A percentile compares a stretch with the other conserved stretches of the same genome.
These are phyloP conservation scores for Monilinia fructicola DNA, from an alignment of 2,329 filamentous ascomycete genomes.

Conservation along the genomic window DNA sequence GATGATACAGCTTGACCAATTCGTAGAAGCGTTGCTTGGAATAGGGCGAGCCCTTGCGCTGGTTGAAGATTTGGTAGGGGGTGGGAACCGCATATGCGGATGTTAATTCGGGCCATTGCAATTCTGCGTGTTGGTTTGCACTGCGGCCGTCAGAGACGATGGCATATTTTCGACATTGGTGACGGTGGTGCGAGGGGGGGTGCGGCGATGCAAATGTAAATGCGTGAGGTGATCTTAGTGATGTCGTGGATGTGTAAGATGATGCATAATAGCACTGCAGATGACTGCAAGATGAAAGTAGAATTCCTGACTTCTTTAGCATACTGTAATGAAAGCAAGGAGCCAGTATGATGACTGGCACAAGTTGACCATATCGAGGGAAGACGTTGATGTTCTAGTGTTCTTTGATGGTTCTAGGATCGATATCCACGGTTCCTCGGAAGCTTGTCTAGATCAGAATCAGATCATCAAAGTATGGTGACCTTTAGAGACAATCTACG, in stretches of 20 bases:
- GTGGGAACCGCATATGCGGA: constrained; percentile 48
- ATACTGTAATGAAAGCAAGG: constrained; percentile 37
- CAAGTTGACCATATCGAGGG: constrained; percentile 8
- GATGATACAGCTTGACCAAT: constrained; percentile 94
- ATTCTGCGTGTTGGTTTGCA: constrained; percentile 40
- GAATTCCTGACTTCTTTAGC: constrained; percentile 47
- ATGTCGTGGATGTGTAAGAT: constrained; percentile 40
- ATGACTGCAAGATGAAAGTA: constrained; percentile 43
- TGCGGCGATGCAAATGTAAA: neutral
- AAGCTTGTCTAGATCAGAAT: constrained; percentile 12
- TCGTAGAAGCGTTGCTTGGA: constrained; percentile 83
- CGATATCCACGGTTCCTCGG: constrained; percentile 3
- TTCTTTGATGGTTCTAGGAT: neutral
- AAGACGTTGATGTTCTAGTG: neutral
- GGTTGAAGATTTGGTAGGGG: constrained; percentile 83
- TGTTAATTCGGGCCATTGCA: constrained; percentile 39
- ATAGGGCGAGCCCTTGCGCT: constrained; percentile 64
- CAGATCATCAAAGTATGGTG: neutral
- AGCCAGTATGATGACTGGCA: constrained; percentile 10
- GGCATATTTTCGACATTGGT: constrained; percentile 42
- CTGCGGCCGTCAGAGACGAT: constrained; percentile 42
- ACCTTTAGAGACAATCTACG: neutral
- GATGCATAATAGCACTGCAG: constrained; percentile 40
- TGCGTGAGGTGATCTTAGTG: constrained; percentile 29
- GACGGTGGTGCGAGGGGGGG: constrained; percentile 17